Evolutionary conservation across 495 filamentous ascomycete species (phyloP), one percentile per base, ranked within the genome.

Genomic region (Aspergillus cristatus): DNA sequence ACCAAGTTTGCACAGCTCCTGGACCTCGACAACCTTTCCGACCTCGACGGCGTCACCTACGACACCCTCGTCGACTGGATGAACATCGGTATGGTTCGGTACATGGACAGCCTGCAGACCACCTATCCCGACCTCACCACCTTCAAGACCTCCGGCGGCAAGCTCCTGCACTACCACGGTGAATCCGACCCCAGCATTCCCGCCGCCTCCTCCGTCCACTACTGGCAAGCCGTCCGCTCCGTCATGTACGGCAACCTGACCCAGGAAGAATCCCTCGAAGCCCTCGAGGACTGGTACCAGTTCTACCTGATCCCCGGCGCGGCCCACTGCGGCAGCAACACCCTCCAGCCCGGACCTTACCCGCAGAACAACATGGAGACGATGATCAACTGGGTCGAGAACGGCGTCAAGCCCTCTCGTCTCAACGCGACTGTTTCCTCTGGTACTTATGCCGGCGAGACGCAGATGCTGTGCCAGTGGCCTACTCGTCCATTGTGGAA

Each of bases 251-350:
- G 63, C 0, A 35, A 47, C 11, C 38, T 64, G 2, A 40, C 44
- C 8, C 62, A 50, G 41, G 60, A 60, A 16, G 51, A 58, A 11
- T 54, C 63, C 32, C 48, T 47, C 26, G 37, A 50, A 8, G 55
- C 57, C 18, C 40, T 75, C 35, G 49, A 59, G 15, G 71, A 70
- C 10, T 78, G 63, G 55, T 71, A 75, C 47, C 62, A 57, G 12
- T 42, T 75, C 16, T 76, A 60, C 49, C 42, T 75, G 1, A 50
- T 76, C 7, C 69, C 74, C 2, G 71, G 72, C 12, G 72, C 65
- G 0, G 63, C 53, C 0, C 69, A 75, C 53, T 76, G 71, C 35
- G 48, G 47, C 0, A 38, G 58, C 0, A 73, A 67, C 38, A 10
- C 35, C 1, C 39, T 56, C 12, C 54, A 63, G 46, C 63, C 65